Conservation (phyloP, 2,329 filamentous ascomycete species). For the Nothophoma quercina region DNA sequence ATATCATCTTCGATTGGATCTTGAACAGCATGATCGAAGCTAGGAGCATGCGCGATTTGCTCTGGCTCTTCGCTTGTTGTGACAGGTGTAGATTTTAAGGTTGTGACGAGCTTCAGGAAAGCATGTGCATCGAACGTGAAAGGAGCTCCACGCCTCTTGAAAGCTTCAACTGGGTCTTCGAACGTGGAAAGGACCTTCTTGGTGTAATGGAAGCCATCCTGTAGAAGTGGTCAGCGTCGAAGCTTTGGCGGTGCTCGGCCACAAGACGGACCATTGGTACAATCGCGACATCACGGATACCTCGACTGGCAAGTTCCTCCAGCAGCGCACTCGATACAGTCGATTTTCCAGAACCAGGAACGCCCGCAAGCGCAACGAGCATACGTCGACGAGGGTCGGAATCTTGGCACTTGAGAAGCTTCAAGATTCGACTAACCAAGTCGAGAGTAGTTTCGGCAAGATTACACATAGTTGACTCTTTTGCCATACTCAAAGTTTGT, state of each 20-base stretch:
- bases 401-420: slow-evolving; percentile 30
- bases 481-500: slow-evolving; percentile 17
- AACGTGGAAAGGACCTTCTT: slow-evolving; percentile 28
- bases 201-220: slow-evolving; percentile 40
- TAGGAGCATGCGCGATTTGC: slow-evolving; percentile 25
- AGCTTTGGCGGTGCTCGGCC: no score
- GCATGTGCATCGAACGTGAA: slow-evolving; percentile 37
- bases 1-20: slow-evolving; percentile 31
- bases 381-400: slow-evolving; percentile 29
- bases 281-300: slow-evolving; percentile 28
- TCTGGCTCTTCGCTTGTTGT: slow-evolving; percentile 26
- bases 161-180: slow-evolving; percentile 27
- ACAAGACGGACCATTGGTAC: slow-evolving; percentile 34
- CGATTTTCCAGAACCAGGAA: slow-evolving; percentile 39
- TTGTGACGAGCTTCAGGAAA: slow-evolving; percentile 27
- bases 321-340: slow-evolving; percentile 34
- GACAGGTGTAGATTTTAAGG: slow-evolving; percentile 25
- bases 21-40: slow-evolving; percentile 37
- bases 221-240: background rate
- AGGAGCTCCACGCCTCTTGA: slow-evolving; percentile 34
- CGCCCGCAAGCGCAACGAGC: slow-evolving; percentile 37
- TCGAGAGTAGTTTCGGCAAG: slow-evolving; percentile 24
- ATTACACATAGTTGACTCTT: slow-evolving; percentile 15
- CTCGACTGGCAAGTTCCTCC: slow-evolving; percentile 27
- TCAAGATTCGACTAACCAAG: slow-evolving; percentile 28